Conservation (phyloP, 1,284 basidiomycete genomes). For the Phylloporus sp. region DNA sequence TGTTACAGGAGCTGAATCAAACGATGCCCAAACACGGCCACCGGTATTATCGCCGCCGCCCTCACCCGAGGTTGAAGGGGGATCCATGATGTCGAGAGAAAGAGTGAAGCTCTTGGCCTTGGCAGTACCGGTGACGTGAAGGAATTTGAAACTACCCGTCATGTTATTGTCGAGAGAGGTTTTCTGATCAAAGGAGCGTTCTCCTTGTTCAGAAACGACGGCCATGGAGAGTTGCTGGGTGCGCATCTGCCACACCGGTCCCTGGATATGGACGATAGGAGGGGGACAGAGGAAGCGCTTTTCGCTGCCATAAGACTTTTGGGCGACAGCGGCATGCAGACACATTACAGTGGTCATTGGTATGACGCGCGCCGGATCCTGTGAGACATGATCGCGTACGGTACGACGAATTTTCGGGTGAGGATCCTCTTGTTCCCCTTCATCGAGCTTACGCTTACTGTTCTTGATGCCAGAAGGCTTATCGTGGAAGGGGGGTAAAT, state of each 20-base stretch:
- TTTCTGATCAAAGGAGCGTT: constrained; percentile 82
- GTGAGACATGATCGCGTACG: constrained; percentile 75
- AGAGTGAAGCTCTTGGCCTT: constrained; percentile 91
- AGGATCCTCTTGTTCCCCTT: constrained; percentile 66
- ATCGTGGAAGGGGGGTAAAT: constrained; percentile 25
- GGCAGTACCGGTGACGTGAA: constrained; percentile 87
- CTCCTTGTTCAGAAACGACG: constrained; percentile 82
- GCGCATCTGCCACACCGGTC: constrained; percentile 81
- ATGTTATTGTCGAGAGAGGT: constrained; percentile 79
- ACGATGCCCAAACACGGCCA: constrained; percentile 86
- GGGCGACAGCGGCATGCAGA: constrained; percentile 86
- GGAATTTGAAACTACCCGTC: constrained; percentile 87
- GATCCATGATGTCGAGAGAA: constrained; percentile 80
- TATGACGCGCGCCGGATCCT: constrained; percentile 71
- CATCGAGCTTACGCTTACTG: constrained; percentile 76
- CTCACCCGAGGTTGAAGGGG: constrained; percentile 50
- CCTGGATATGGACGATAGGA: constrained; percentile 86
- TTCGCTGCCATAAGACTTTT: constrained; percentile 92
- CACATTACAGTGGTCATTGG: constrained; percentile 90
- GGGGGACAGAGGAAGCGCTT: constrained; percentile 91
- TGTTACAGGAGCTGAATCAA: constrained; percentile 89
- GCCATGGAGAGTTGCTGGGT: constrained; percentile 83
- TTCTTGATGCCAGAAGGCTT: constrained; percentile 40
- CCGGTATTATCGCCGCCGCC: constrained; percentile 57
- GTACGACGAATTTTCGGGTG: constrained; percentile 81